These are phyloP conservation scores for Annulohypoxylon nitens DNA, from an alignment of 495 filamentous ascomycete species.

Conservation along the genomic window DNA sequence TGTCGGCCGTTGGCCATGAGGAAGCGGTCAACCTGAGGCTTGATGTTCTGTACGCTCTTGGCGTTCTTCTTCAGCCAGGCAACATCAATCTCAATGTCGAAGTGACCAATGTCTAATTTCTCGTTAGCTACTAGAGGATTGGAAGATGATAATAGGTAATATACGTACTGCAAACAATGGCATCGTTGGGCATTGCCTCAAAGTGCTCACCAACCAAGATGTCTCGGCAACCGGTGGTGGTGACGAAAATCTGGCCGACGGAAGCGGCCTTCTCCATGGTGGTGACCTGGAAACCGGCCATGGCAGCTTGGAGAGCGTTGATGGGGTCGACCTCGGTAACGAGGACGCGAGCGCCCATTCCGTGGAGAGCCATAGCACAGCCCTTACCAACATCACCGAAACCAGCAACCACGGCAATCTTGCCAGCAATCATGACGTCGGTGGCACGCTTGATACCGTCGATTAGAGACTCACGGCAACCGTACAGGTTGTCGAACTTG, in stretches of 20 bases:
- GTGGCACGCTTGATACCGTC: constrained; percentile 99
- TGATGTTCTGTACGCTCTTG: constrained; percentile 95
- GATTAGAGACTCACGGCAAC: constrained; percentile 97
- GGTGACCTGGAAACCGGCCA: constrained; percentile 95
- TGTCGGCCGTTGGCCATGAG: constrained; percentile 92
- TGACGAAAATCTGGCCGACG: constrained; percentile 97
- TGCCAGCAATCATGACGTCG: constrained; percentile 99
- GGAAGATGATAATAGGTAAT: background rate
- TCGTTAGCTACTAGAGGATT: constrained; percentile 29
- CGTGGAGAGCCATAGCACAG: constrained; percentile 92
- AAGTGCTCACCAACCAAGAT: constrained; percentile 94
- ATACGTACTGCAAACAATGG: constrained; percentile 96
- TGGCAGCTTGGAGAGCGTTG: constrained; percentile 98
- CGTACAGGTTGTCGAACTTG: constrained; percentile 99
- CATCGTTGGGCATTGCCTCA: constrained; percentile 96
- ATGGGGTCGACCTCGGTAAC: constrained; percentile 99
- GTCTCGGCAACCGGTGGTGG: constrained; percentile 98
- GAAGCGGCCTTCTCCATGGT: constrained; percentile 96
- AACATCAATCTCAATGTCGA: constrained; percentile 99
- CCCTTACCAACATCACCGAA: constrained; percentile 99
- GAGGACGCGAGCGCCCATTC: constrained; percentile 97
- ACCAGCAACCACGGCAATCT: constrained; percentile 96
- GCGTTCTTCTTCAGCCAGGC: constrained; percentile 98
- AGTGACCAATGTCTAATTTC: constrained; percentile 92
- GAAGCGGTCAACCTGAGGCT: constrained; percentile 99